Conservation (phyloP, 179 eudicot species). For the Sideroxylon spinosum region DNA sequence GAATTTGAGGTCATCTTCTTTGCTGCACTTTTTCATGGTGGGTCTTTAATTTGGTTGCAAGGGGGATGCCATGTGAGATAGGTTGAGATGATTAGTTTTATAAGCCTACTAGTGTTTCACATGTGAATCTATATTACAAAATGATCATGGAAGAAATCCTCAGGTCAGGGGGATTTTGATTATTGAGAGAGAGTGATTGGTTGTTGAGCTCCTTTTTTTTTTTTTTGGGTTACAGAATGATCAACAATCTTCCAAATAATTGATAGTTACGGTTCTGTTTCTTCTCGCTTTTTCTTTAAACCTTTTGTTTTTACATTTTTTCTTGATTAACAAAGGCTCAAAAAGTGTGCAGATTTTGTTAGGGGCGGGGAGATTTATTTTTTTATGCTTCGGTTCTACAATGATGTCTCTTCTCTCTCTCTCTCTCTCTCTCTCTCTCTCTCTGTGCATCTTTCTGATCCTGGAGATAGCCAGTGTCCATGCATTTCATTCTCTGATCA, state of each 20-base stretch:
- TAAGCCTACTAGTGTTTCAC: constrained; percentile 12
- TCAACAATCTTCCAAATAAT: constrained; percentile 18
- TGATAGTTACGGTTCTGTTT: background rate
- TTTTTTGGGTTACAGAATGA: constrained; percentile 21
- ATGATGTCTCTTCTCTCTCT: no score
- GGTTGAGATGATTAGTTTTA: background rate
- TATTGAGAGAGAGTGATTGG: constrained; percentile 10
- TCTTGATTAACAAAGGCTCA: background rate
- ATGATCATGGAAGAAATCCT: constrained; percentile 8
- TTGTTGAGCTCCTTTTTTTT: background rate
- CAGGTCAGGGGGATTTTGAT: constrained; percentile 10
- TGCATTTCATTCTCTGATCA: no score
- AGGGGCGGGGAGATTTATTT: no score
- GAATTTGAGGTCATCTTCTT: background rate
- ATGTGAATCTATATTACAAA: background rate
- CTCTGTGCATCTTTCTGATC: no score
- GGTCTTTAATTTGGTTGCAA: constrained; percentile 14
- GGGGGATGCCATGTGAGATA: constrained; percentile 7
- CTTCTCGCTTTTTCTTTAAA: background rate
- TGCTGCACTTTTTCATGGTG: background rate
- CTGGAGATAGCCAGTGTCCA: no score
- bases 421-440: no score
- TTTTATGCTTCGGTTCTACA: no score
- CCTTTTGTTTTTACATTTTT: no score
- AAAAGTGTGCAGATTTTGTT: no score